phyloP scores from a whole-genome alignment of 495 filamentous ascomycete species.

The Aspergillus conjunctus region DNA sequence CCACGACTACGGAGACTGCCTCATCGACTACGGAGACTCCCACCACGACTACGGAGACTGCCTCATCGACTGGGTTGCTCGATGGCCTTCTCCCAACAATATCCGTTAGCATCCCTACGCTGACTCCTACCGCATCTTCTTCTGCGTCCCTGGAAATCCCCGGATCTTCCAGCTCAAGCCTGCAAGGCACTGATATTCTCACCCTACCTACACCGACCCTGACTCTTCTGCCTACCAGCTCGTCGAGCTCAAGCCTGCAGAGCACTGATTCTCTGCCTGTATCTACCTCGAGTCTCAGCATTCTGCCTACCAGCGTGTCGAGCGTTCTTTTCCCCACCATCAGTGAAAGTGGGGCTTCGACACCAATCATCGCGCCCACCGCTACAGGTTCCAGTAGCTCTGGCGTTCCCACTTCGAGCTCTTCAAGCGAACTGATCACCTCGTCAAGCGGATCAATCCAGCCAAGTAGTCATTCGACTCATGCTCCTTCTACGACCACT shows the following conservation, averaged over 20 bases:
- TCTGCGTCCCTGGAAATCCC: constrained; percentile 19
- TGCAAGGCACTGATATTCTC: neutral
- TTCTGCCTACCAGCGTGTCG: constrained; percentile 12
- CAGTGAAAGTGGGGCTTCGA: neutral
- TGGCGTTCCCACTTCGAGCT: constrained; percentile 10
- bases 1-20: constrained; percentile 1
- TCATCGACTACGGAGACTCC: constrained; percentile 9
- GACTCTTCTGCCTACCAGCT: constrained; percentile 8
- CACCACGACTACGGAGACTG: constrained; percentile 1
- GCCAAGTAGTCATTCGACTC: constrained; percentile 6
- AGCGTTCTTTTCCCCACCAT: constrained; percentile 19
- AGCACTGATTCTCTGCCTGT: neutral
- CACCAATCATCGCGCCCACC: constrained; percentile 11
- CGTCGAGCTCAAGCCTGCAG: constrained; percentile 8
- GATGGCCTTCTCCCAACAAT: constrained; percentile 29
- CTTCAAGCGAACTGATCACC: constrained; percentile 8
- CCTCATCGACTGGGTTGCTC: constrained; percentile 9
- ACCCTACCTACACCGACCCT: constrained; percentile 8
- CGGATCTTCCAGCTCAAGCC: constrained; percentile 16
- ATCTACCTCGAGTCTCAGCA: constrained; percentile 7
- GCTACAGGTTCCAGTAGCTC: neutral
- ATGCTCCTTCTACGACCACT: constrained; percentile 3
- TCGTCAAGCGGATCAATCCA: constrained; percentile 12
- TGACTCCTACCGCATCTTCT: constrained; percentile 16
- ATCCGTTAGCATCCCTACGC: constrained; percentile 33